Percentiles rank a stretch among this genome's conserved stretches.
phyloP scores from a whole-genome alignment of 768 basidiomycete species.

The Hortiboletus flavorubellus region DNA sequence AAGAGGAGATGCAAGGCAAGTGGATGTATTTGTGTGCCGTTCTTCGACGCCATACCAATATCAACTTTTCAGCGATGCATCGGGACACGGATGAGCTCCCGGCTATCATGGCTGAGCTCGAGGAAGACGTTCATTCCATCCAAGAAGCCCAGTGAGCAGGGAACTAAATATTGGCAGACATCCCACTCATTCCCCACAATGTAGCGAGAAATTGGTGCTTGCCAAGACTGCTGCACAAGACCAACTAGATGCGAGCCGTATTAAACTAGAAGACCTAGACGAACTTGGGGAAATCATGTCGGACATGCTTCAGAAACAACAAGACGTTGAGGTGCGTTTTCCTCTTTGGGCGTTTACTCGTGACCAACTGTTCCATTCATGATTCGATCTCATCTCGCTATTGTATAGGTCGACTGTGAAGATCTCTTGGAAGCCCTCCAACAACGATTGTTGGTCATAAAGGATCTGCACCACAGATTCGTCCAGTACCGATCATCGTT shows the following conservation, averaged over 20 bases:
- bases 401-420: conserved; percentile 45
- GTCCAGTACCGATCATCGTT: conserved; percentile 71
- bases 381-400: neutral
- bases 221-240: conserved; percentile 43
- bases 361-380: neutral
- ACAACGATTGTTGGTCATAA: conserved; percentile 57
- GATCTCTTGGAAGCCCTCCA: conserved; percentile 55
- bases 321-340: conserved; percentile 57
- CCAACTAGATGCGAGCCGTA: conserved; percentile 47
- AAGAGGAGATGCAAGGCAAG: conserved; percentile 68
- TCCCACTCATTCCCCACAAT: conserved; percentile 4
- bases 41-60: neutral
- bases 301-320: conserved; percentile 70
- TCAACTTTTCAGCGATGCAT: conserved; percentile 57
- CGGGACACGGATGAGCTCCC: conserved; percentile 78
- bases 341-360: neutral
- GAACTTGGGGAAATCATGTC: conserved; percentile 77
- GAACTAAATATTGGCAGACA: neutral
- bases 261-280: conserved; percentile 62
- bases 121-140: conserved; percentile 53
- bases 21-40: neutral
- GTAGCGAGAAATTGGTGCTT: conserved; percentile 51
- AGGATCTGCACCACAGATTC: conserved; percentile 63
- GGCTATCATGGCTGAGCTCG: conserved; percentile 68
- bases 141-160: conserved; percentile 53